phyloP scores from a whole-genome alignment of 257 asterid species.

The Solanum piurae region DNA sequence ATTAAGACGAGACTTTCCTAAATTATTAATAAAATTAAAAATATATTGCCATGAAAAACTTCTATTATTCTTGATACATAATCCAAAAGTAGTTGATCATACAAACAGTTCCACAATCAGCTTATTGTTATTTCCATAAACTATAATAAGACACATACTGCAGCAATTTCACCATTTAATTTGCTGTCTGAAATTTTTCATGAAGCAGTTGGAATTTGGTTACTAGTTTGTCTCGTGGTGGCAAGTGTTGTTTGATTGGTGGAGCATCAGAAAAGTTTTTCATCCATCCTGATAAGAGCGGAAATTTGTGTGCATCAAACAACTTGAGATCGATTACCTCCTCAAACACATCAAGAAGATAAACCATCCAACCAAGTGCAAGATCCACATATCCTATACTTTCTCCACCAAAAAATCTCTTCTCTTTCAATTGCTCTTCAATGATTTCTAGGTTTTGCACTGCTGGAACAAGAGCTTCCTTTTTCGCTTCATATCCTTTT shows the following conservation, averaged over 20 bases:
- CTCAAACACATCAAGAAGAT: slow-evolving; percentile 30
- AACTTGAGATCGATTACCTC: slow-evolving; percentile 30
- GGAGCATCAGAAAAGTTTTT: slow-evolving; percentile 31
- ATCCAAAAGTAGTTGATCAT: background rate
- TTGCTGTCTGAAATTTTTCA: slow-evolving; percentile 18
- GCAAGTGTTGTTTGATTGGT: slow-evolving; percentile 39
- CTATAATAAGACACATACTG: background rate
- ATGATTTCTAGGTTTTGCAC: slow-evolving; percentile 25
- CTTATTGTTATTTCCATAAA: background rate
- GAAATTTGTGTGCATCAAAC: slow-evolving; percentile 32
- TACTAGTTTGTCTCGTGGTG: slow-evolving; percentile 49
- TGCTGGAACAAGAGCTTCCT: slow-evolving; percentile 29
- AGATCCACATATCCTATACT: slow-evolving; percentile 50
- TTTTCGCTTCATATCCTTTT: slow-evolving; percentile 27
- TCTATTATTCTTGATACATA: background rate
- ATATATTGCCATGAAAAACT: background rate
- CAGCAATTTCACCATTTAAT: background rate
- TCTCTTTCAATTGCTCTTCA: slow-evolving; percentile 43
- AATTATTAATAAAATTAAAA: no score
- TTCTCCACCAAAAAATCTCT: slow-evolving; percentile 53
- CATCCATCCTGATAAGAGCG: slow-evolving; percentile 43
- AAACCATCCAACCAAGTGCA: slow-evolving; percentile 44
- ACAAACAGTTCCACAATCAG: background rate
- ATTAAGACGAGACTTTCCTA: background rate
- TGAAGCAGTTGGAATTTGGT: slow-evolving; percentile 32